Percentiles rank a stretch among this genome's conserved stretches.
Evolutionary conservation across 2,329 filamentous ascomycete genomes (phyloP).

Genomic region (Magnaporthiopsis incrustans): DNA sequence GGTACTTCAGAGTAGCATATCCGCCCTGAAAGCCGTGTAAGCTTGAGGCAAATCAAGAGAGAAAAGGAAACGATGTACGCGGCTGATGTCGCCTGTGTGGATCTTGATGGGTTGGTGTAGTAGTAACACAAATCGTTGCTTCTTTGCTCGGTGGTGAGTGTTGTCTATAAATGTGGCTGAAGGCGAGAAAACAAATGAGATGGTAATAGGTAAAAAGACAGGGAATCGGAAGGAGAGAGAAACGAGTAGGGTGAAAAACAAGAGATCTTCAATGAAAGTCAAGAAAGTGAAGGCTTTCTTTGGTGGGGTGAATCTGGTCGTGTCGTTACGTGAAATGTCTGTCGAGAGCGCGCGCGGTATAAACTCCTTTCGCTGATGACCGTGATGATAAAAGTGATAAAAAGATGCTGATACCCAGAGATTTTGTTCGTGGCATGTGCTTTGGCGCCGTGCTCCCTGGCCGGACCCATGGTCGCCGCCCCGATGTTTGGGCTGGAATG

Average conservation of each 20-base stretch:
- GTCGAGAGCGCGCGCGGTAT: neutral
- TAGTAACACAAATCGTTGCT: neutral
- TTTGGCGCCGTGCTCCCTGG: neutral
- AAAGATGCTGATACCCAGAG: neutral
- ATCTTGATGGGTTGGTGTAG: neutral
- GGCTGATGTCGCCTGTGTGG: neutral
- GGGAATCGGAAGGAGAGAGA: neutral
- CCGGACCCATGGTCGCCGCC: neutral
- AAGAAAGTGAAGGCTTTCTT: conserved; percentile 8
- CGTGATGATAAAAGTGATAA: neutral
- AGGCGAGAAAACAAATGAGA: conserved; percentile 2
- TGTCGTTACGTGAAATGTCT: neutral
- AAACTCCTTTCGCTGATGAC: neutral
- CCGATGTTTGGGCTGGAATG: neutral
- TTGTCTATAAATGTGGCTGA: neutral
- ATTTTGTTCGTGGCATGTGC: conserved; percentile 2
- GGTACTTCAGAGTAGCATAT: neutral
- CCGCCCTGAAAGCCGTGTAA: neutral
- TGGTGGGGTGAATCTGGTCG: neutral
- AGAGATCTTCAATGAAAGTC: conserved; percentile 10
- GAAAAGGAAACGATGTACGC: conserved; percentile 2
- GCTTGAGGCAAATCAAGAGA: neutral
- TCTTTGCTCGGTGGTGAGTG: neutral
- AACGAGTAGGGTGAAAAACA: conserved; percentile 4
- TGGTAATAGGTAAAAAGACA: conserved; percentile 1